These are phyloP conservation scores for Galerina sulciceps DNA, from an alignment of 768 basidiomycete species.

Conservation along the genomic window DNA sequence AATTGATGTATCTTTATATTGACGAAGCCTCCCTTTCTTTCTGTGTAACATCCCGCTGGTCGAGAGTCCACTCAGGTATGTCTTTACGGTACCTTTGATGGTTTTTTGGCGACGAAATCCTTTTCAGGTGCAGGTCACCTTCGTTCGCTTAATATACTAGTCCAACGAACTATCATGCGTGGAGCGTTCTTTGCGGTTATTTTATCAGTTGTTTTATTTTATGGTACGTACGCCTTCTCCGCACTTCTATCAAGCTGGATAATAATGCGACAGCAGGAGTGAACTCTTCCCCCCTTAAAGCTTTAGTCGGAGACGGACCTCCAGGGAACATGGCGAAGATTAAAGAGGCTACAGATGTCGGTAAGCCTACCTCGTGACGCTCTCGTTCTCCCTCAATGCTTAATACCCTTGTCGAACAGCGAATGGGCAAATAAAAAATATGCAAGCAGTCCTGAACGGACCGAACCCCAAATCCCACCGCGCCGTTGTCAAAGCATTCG, in stretches of 20 bases:
- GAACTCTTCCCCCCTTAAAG: neutral
- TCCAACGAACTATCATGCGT: neutral
- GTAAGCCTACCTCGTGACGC: neutral
- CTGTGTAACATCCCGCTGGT: neutral
- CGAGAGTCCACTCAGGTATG: no score
- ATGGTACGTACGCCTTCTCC: neutral
- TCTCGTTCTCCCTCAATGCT: neutral
- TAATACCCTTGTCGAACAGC: neutral
- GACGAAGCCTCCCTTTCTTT: neutral
- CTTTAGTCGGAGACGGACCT: neutral
- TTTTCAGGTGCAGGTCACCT: neutral
- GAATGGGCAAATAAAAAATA: slow-evolving; percentile 4
- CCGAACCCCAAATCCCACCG: slow-evolving; percentile 1
- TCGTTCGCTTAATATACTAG: neutral
- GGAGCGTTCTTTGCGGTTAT: neutral
- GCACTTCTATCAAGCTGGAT: neutral
- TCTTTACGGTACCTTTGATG: neutral
- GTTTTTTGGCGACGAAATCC: neutral
- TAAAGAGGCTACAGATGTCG: neutral
- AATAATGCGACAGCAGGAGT: neutral
- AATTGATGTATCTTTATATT: no score
- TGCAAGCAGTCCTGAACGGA: neutral
- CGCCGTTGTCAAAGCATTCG: slow-evolving; percentile 4
- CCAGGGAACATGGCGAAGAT: neutral
- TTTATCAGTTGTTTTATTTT: neutral